Conservation (phyloP, 306 rosid species). For the Pterocarpus macrocarpus region DNA sequence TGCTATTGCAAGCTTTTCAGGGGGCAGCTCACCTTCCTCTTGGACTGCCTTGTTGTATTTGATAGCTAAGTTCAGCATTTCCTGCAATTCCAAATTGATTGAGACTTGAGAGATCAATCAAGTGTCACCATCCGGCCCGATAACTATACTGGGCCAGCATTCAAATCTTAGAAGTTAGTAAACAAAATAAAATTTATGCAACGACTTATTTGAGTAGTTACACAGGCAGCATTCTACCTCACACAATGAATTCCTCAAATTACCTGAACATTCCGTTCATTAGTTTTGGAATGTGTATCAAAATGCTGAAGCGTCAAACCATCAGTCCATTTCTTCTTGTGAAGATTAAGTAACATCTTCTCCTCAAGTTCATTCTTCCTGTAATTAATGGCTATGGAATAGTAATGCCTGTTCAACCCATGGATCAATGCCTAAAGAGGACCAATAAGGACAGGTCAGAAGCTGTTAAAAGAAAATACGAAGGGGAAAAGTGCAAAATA, state of each 20-base stretch:
- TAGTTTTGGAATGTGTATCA: constrained; percentile 88
- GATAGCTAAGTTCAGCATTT: constrained; percentile 78
- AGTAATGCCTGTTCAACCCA: constrained; percentile 92
- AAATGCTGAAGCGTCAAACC: constrained; percentile 83
- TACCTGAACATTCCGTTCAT: constrained; percentile 93
- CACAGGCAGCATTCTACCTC: constrained; percentile 1
- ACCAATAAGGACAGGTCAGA: constrained; percentile 46
- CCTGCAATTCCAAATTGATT: constrained; percentile 59
- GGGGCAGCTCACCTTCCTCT: constrained; percentile 94
- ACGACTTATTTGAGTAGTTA: neutral
- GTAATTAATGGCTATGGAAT: constrained; percentile 91
- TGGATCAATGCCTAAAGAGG: constrained; percentile 82
- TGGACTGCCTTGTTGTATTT: constrained; percentile 97
- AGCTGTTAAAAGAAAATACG: neutral
- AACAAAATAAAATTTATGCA: neutral
- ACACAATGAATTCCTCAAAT: constrained; percentile 26
- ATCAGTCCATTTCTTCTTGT: constrained; percentile 98
- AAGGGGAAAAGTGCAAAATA: constrained; percentile 12
- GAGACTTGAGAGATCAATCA: no score
- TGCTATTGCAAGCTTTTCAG: constrained; percentile 93
- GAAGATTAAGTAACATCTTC: constrained; percentile 93
- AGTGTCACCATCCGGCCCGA: no score
- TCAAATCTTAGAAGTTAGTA: neutral
- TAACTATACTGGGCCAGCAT: neutral
- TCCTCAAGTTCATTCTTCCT: constrained; percentile 97